Percentiles rank a stretch among this genome's conserved stretches.
These are phyloP conservation scores for Neoboletus subvelutipes DNA, from an alignment of 768 basidiomycete species.

Conservation along the genomic window DNA sequence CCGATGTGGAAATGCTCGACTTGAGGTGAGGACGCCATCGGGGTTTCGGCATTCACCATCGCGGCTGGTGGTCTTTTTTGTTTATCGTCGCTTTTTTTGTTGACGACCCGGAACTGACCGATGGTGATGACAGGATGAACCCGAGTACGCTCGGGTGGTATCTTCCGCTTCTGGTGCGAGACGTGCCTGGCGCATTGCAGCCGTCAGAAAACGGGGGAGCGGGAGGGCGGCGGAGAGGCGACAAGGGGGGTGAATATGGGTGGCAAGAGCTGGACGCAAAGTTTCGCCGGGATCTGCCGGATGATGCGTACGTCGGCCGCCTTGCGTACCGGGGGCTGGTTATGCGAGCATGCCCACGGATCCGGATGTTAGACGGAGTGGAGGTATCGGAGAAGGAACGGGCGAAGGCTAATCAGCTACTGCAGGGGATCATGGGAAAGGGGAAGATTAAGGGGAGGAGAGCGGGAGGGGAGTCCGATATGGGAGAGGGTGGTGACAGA, in stretches of 20 bases:
- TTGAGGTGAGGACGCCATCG: conserved; percentile 61
- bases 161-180: conserved; percentile 77
- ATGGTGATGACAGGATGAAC: conserved; percentile 67
- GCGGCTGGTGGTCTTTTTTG: not conserved
- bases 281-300: conserved; percentile 88
- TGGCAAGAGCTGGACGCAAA: conserved; percentile 83
- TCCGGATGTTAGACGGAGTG: conserved; percentile 85
- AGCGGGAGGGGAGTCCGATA: conserved; percentile 17
- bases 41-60: conserved; percentile 8
- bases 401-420: conserved; percentile 71
- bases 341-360: conserved; percentile 67
- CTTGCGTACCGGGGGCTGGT: conserved; percentile 87
- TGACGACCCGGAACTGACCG: conserved; percentile 30
- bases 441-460: conserved; percentile 35
- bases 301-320: conserved; percentile 82
- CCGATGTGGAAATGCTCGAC: conserved; percentile 86
- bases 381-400: conserved; percentile 80
- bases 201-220: conserved; percentile 45
- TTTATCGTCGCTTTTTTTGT: not conserved
- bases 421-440: conserved; percentile 53
- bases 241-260: conserved; percentile 30
- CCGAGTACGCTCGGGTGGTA: conserved; percentile 97
- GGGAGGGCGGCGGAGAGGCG: conserved; percentile 29
- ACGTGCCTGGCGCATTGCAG: conserved; percentile 64
- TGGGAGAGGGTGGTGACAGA: conserved; percentile 26